Evolutionary conservation across 2,329 filamentous ascomycete genomes (phyloP), one percentile per base, ranked within the genome.

Genomic region (Cladosporium sp.): DNA sequence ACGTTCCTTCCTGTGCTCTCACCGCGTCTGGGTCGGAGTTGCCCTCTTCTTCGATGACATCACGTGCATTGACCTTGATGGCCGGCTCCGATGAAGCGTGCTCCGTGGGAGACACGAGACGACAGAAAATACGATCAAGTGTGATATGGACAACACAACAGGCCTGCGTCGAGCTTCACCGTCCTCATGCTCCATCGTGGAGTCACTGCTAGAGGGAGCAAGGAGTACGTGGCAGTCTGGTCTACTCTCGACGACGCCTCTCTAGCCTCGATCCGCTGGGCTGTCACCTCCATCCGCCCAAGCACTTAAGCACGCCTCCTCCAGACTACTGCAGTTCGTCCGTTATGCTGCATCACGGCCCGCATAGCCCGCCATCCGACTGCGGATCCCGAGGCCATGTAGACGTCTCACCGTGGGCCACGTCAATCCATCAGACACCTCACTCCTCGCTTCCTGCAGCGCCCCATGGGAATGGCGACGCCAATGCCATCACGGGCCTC

Each of bases 351-450:
- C 60, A 55, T 49, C 34, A 26, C 60, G 60, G 49, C 60, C 60
- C 59, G 59, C 28, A 11, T 32, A 47, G 59, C 59, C 59, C 60
- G 60, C 26, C 34, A 26, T 26, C 61, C 61, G 61, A 18, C 18
- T 32, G 51, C 61, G 34, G 61, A 47, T 55, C 61, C 21, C 36
- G 32, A 11, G 51, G 12, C 24, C 49, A 44, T 54, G 34, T 57
- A 36, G 38, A 64, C 61, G 61, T 64, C 61, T 64, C 36, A 64
- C n/a, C 34, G 61, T 18, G 24, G 24, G 61, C 61, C 61, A 64
- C 61, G 61, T 64, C 61, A 54, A 64, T 52, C 51, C 14, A 64
- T 49, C 18, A 47, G 61, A 64, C 61, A 64, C 61, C 61, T 64
- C 61, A 64, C 51, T 57, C 26, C 47, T 12, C 61, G 54, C 26